A percentile compares a stretch with the other conserved stretches of the same genome.
phyloP scores from a whole-genome alignment of 352 stramenopile genomes.

The Labyrinthula sp. region DNA sequence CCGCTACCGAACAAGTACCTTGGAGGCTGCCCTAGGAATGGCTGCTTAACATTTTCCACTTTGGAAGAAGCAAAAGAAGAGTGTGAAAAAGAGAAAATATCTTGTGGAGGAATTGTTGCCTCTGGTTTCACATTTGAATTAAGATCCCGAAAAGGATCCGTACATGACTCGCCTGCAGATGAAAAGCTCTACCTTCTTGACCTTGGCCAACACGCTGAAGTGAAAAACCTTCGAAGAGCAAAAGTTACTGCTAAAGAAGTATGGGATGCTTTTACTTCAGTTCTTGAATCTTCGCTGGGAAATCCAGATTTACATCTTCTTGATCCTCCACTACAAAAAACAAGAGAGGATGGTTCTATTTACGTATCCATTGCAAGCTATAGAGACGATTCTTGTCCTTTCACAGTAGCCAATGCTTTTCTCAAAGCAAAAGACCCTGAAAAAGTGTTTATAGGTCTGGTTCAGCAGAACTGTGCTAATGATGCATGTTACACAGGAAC shows the following conservation, averaged over 20 bases:
- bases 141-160: too few species aligned
- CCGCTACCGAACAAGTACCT: constrained; percentile 7
- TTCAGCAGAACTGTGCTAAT: constrained; percentile 47
- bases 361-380: constrained; percentile 54
- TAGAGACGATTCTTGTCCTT: constrained; percentile 51
- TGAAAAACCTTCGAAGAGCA: too few species aligned
- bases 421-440: constrained; percentile 40
- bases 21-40: constrained; percentile 2
- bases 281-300: constrained; percentile 12
- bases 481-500: constrained; percentile 30
- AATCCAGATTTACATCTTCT: constrained; percentile 16
- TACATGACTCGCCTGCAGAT: neutral
- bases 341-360: constrained; percentile 39
- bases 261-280: constrained; percentile 14
- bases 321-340: constrained; percentile 4
- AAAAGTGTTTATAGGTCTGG: constrained; percentile 44
- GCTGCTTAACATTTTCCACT: constrained; percentile 4
- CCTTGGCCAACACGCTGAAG: neutral
- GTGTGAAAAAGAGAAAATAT: constrained; percentile 1
- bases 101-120: constrained; percentile 15
- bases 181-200: too few species aligned
- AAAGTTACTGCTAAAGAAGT: constrained; percentile 20
- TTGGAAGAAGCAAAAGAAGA: constrained; percentile 15
- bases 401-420: constrained; percentile 48
- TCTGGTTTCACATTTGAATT: neutral